Conservation (phyloP, 257 asterid species). For the Ajuga chamaepitys region DNA sequence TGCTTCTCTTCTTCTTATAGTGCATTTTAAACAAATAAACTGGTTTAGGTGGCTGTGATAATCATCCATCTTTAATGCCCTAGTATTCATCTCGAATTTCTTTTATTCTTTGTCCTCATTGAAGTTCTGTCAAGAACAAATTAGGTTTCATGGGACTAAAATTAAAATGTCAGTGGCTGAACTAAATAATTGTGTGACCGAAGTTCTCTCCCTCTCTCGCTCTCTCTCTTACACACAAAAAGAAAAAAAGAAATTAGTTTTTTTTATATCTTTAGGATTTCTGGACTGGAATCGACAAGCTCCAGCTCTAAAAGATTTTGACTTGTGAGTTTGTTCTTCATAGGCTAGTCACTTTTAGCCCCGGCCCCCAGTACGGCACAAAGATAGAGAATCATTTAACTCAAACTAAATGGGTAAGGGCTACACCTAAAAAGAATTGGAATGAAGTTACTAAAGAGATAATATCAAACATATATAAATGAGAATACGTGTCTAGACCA, state of each 20-base stretch:
- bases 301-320: neutral
- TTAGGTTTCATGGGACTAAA: neutral
- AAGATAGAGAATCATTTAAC: too few relatives aligned
- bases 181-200: neutral
- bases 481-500: too few relatives aligned
- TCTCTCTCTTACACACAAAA: too few relatives aligned
- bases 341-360: too few relatives aligned
- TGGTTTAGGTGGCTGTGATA: neutral
- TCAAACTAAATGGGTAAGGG: too few relatives aligned
- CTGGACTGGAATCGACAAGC: neutral
- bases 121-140: neutral
- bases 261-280: neutral
- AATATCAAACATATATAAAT: too few relatives aligned
- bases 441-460: too few relatives aligned
- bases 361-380: too few relatives aligned
- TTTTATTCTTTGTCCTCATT: neutral
- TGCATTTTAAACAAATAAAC: neutral
- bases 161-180: neutral
- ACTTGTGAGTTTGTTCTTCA: neutral
- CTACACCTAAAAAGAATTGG: too few relatives aligned
- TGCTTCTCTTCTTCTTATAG: neutral
- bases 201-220: neutral
- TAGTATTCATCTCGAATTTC: neutral
- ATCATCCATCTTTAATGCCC: too few relatives aligned
- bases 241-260: neutral